These are phyloP conservation scores for Fusarium sp. DNA, from an alignment of 2,329 filamentous ascomycete species.

Conservation along the genomic window DNA sequence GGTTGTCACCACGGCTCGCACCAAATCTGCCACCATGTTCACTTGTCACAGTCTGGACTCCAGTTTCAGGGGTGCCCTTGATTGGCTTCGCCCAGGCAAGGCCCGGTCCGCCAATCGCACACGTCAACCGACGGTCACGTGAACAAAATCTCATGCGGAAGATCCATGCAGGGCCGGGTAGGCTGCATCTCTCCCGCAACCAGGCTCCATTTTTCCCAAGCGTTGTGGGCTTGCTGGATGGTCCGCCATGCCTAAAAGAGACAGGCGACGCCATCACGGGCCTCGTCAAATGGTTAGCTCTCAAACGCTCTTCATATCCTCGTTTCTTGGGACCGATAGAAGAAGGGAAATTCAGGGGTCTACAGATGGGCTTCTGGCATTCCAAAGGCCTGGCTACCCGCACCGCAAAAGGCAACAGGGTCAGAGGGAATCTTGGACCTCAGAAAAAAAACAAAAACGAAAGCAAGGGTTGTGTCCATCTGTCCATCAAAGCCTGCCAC, in stretches of 20 bases:
- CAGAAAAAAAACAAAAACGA: conserved; percentile 14
- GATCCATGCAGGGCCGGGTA: conserved; percentile 51
- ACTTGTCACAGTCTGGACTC: conserved; percentile 41
- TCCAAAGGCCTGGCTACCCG: conserved; percentile 20
- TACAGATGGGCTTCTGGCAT: conserved; percentile 10
- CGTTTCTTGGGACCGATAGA: conserved; percentile 1
- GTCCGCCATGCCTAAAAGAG: conserved; percentile 45
- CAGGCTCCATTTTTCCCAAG: conserved; percentile 49
- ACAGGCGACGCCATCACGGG: conserved; percentile 38
- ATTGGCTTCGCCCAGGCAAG: conserved; percentile 51
- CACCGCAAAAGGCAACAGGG: conserved; percentile 15
- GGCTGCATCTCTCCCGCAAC: conserved; percentile 53
- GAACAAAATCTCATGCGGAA: conserved; percentile 54
- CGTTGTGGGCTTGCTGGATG: conserved; percentile 39
- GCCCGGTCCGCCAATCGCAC: conserved; percentile 59
- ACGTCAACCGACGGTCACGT: conserved; percentile 55
- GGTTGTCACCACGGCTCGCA: conserved; percentile 36
- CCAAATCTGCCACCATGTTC: conserved; percentile 35
- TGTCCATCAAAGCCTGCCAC: conserved; percentile 46
- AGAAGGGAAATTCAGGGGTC: conserved; percentile 25
- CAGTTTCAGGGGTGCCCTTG: conserved; percentile 28
- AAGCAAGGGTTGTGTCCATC: conserved; percentile 32
- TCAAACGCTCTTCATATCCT: conserved; percentile 6
- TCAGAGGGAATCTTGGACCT: conserved; percentile 15
- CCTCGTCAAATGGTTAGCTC: conserved; percentile 31